Percentiles rank a stretch among this genome's conserved stretches.
Evolutionary conservation across 441 rosid species (phyloP).

Genomic region (Gossypium schwendimanii): DNA sequence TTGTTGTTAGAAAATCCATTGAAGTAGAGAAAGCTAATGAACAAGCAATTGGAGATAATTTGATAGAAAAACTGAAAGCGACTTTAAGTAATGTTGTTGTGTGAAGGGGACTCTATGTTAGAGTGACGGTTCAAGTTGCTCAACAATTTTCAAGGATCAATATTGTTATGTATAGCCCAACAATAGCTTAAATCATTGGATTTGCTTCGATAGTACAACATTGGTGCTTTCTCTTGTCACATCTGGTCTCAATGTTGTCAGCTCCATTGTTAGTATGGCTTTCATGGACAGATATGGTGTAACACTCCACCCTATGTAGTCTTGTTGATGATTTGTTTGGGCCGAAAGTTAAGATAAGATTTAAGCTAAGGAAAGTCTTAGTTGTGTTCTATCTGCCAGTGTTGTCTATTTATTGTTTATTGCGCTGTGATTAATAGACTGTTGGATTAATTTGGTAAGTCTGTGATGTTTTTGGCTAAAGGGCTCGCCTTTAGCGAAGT

Average conservation of each 20-base stretch:
- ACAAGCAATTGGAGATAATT: constrained; percentile 36
- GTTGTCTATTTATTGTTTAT: no score
- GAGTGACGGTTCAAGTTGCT: constrained; percentile 73
- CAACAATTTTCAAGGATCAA: constrained; percentile 87
- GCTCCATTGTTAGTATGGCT: constrained; percentile 59
- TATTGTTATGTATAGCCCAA: constrained; percentile 79
- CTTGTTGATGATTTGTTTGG: no score
- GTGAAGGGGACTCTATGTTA: constrained; percentile 74
- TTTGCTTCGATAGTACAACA: constrained; percentile 64
- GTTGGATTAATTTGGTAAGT: no score
- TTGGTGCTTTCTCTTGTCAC: constrained; percentile 70
- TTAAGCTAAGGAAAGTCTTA: no score
- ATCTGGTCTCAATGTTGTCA: constrained; percentile 58
- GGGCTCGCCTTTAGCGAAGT: no score
- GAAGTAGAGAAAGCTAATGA: constrained; percentile 53
- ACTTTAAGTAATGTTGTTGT: constrained; percentile 41
- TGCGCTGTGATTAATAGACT: no score
- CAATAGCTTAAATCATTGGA: constrained; percentile 73
- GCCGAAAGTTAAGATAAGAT: no score
- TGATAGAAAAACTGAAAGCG: constrained; percentile 40
- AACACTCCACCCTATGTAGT: no score
- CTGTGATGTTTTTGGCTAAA: no score
- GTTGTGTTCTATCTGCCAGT: no score
- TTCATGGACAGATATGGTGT: constrained; percentile 64
- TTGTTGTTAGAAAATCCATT: constrained; percentile 41